phyloP scores from a whole-genome alignment of 1,284 basidiomycete species.

The Sanghuangporus baumii region DNA sequence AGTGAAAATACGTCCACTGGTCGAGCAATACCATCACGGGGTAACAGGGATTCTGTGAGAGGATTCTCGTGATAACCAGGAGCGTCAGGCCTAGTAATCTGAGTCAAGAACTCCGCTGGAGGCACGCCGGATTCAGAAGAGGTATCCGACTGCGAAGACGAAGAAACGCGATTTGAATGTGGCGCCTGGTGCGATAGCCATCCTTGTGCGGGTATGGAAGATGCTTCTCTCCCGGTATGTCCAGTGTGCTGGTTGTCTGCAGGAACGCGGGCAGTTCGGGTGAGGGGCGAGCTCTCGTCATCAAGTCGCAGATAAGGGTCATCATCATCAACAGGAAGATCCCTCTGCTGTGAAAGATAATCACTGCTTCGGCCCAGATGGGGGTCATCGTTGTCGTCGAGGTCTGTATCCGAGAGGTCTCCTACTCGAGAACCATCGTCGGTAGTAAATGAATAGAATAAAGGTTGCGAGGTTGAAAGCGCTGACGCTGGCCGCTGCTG shows the following conservation, averaged over 20 bases:
- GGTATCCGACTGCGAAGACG: conserved; percentile 40
- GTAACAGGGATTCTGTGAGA: conserved; percentile 67
- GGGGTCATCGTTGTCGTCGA: conserved; percentile 68
- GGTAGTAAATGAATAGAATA: conserved; percentile 78
- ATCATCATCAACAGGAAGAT: conserved; percentile 48
- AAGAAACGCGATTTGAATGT: conserved; percentile 38
- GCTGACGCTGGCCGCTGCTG: conserved; percentile 35
- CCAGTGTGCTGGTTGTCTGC: conserved; percentile 45
- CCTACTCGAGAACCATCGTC: conserved; percentile 58
- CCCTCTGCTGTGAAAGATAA: conserved; percentile 25
- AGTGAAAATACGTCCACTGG: conserved; percentile 65
- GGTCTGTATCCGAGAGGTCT: conserved; percentile 35
- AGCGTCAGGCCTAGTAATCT: conserved; percentile 30
- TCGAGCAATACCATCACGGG: conserved; percentile 54
- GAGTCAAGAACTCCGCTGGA: conserved; percentile 32
- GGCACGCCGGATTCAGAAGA: conserved; percentile 40
- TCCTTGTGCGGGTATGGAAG: conserved; percentile 39
- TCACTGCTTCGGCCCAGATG: conserved; percentile 49
- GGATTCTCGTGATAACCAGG: conserved; percentile 36
- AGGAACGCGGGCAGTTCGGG: conserved; percentile 36
- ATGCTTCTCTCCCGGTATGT: conserved; percentile 21
- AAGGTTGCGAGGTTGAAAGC: conserved; percentile 52
- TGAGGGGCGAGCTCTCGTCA: conserved; percentile 35
- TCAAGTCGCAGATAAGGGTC: conserved; percentile 74
- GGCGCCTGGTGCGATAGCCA: conserved; percentile 69